Evolutionary conservation across 257 asterid genomes (phyloP).

Genomic region (Petunia secreta): DNA sequence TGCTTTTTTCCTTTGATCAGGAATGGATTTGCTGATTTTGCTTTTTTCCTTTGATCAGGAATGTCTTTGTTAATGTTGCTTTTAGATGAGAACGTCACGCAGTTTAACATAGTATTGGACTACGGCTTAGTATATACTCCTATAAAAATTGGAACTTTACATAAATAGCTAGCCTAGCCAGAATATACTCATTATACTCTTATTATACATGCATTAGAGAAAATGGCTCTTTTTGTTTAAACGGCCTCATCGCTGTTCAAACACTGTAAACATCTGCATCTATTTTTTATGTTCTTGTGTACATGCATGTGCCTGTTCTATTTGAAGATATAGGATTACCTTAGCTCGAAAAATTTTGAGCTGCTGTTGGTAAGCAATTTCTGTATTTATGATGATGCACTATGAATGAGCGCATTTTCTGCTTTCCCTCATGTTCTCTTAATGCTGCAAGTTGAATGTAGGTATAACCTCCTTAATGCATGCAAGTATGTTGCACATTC

Average conservation of each 20-base stretch:
- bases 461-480: neutral
- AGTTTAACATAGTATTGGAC: too few species aligned
- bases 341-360: neutral
- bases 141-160: too few species aligned
- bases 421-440: neutral
- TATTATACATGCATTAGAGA: too few species aligned
- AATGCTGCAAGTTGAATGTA: neutral
- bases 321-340: neutral
- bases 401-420: neutral
- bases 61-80: too few species aligned
- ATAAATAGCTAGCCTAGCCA: too few species aligned
- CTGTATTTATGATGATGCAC: neutral
- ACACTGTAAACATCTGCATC: neutral
- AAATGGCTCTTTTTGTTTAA: too few species aligned
- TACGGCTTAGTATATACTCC: too few species aligned
- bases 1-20: neutral
- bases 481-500: neutral
- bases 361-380: conserved; percentile 10
- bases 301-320: neutral
- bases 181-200: too few species aligned
- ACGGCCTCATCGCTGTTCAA: too few species aligned
- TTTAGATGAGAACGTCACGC: too few species aligned
- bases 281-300: neutral
- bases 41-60: neutral
- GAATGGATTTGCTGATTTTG: neutral